Percentiles rank a stretch among this genome's conserved stretches.
phyloP scores from a whole-genome alignment of 2,329 filamentous ascomycete genomes.

The Ilyonectria destructans region DNA sequence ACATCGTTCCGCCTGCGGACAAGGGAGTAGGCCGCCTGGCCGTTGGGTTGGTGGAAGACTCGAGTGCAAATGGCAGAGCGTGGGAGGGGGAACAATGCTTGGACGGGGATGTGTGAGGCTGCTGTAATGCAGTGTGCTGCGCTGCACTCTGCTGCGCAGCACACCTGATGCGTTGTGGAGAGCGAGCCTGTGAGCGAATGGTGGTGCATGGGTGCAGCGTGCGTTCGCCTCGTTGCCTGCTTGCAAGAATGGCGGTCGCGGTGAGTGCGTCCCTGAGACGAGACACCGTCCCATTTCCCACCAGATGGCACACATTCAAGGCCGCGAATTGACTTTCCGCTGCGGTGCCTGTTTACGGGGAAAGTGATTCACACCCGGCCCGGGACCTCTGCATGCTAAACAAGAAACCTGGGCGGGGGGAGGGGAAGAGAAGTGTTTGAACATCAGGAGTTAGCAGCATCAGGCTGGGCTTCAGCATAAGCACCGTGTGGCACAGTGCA shows the following conservation, averaged over 20 bases:
- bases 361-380: background rate
- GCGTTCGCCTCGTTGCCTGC: constrained; percentile 4
- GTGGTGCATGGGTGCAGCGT: background rate
- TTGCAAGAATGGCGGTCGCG: constrained; percentile 4
- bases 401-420: background rate
- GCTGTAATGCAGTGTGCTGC: constrained; percentile 8
- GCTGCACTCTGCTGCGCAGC: constrained; percentile 4
- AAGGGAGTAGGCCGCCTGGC: background rate
- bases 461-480: background rate
- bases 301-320: background rate
- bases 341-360: background rate
- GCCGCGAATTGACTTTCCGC: background rate
- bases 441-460: background rate
- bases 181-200: background rate
- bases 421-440: background rate
- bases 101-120: constrained; percentile 2
- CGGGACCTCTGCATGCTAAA: background rate
- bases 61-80: background rate
- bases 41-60: background rate
- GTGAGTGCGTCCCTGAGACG: background rate
- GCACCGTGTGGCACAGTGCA: background rate
- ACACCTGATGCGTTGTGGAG: constrained; percentile 4
- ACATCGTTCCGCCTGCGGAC: constrained; percentile 3
- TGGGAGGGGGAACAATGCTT: background rate
- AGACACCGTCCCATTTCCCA: background rate